A percentile compares a stretch with the other conserved stretches of the same genome.
Evolutionary conservation across 495 filamentous ascomycete species (phyloP).

Genomic region (Usnea hakonensis): DNA sequence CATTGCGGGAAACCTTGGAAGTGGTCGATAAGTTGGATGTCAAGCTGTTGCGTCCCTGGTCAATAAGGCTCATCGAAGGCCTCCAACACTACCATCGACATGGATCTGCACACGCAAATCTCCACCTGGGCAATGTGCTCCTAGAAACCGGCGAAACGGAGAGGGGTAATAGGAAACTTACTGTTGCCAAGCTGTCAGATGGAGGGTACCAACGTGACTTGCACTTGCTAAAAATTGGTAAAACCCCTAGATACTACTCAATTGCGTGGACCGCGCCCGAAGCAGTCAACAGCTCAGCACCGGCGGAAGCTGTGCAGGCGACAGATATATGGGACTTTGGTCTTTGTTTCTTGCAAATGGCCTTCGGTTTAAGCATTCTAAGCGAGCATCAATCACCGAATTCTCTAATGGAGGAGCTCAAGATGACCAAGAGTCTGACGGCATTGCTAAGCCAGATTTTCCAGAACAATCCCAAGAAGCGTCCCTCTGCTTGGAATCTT

Average conservation of each 20-base stretch:
- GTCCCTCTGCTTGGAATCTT: constrained; percentile 83
- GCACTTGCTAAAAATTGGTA: constrained; percentile 44
- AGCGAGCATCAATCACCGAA: constrained; percentile 72
- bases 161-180: constrained; percentile 33
- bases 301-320: constrained; percentile 49
- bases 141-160: constrained; percentile 52
- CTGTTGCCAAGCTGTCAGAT: constrained; percentile 57
- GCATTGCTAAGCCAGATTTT: constrained; percentile 80
- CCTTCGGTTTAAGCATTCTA: constrained; percentile 73
- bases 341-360: constrained; percentile 83
- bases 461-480: constrained; percentile 69
- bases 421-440: constrained; percentile 64
- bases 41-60: constrained; percentile 72
- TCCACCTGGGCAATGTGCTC: constrained; percentile 71
- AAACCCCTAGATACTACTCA: constrained; percentile 32
- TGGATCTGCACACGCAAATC: constrained; percentile 69
- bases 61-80: constrained; percentile 81
- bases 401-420: constrained; percentile 52
- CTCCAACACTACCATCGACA: constrained; percentile 78
- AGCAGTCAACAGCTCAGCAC: constrained; percentile 49
- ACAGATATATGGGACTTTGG: constrained; percentile 94
- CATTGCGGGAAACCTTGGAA: constrained; percentile 72
- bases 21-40: constrained; percentile 64
- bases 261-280: constrained; percentile 82
- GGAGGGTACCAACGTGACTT: constrained; percentile 58